Percentiles rank a stretch among this genome's conserved stretches.
These are phyloP conservation scores for Yarrowia sp. DNA, from an alignment of 805 yeast species.

Conservation along the genomic window DNA sequence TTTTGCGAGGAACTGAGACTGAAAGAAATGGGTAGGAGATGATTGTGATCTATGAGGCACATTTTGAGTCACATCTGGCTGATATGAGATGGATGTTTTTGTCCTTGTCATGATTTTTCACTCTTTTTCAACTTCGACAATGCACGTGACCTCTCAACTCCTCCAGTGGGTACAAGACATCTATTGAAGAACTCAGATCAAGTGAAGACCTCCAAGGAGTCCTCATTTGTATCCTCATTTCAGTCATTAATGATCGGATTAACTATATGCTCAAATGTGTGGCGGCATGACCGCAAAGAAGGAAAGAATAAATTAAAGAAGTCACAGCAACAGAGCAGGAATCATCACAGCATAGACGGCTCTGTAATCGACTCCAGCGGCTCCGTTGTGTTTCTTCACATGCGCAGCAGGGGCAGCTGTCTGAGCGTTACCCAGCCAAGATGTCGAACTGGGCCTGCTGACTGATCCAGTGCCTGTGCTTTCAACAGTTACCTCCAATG, in stretches of 20 bases:
- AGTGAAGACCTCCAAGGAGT: too few relatives aligned
- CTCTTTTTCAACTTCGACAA: too few relatives aligned
- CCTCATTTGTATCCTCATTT: too few relatives aligned
- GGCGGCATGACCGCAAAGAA: neutral
- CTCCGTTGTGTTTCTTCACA: slow-evolving; percentile 3
- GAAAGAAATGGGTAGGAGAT: too few relatives aligned
- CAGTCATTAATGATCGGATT: neutral
- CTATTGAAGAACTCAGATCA: too few relatives aligned
- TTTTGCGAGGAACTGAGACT: neutral
- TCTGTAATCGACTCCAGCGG: slow-evolving; percentile 6
- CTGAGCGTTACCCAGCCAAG: slow-evolving; percentile 5
- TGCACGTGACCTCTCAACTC: too few relatives aligned
- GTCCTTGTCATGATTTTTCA: too few relatives aligned
- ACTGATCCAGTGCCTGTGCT: neutral
- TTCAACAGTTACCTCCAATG: neutral
- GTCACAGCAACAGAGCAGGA: slow-evolving; percentile 16
- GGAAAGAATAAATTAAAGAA: neutral
- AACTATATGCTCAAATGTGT: neutral
- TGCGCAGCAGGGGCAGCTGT: neutral
- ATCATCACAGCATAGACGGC: slow-evolving; percentile 15
- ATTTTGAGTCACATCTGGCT: too few relatives aligned
- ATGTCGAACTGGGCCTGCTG: neutral
- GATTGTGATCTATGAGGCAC: too few relatives aligned
- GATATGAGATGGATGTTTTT: too few relatives aligned
- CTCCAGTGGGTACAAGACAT: too few relatives aligned